Evolutionary conservation across 2,329 filamentous ascomycete species (phyloP).

Genomic region (Nakataea oryzae): DNA sequence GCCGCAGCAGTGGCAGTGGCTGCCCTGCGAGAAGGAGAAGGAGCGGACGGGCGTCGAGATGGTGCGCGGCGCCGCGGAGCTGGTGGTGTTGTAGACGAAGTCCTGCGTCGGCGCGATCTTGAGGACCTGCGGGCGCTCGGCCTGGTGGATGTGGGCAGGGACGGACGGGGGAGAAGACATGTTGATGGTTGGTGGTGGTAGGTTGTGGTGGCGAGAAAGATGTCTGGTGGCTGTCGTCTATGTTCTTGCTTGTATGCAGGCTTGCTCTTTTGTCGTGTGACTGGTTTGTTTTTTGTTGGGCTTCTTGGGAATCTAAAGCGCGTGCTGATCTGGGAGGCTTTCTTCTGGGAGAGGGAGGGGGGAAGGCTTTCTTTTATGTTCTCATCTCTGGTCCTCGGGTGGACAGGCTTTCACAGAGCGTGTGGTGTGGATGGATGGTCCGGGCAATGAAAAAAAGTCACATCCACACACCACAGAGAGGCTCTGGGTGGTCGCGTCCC

Average conservation of each 20-base stretch:
- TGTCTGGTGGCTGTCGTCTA: background rate
- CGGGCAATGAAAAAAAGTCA: background rate
- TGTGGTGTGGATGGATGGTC: background rate
- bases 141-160: background rate
- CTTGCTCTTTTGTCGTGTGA: background rate
- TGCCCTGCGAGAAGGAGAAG: constrained; percentile 6
- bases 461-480: background rate
- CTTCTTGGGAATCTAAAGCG: background rate
- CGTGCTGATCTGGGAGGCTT: background rate
- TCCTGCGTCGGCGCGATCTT: background rate
- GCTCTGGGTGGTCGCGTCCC: background rate
- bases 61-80: background rate
- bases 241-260: background rate
- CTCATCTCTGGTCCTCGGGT: background rate
- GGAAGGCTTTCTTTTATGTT: constrained; percentile 2
- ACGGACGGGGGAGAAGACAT: background rate
- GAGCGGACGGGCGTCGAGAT: background rate
- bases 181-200: background rate
- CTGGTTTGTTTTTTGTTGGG: background rate
- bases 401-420: background rate
- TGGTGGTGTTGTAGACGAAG: background rate
- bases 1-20: constrained; percentile 44
- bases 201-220: background rate
- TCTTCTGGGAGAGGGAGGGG: background rate
- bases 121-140: background rate